Percentiles rank a stretch among this genome's conserved stretches.
These are phyloP conservation scores for Poteriospumella lacustris DNA, from an alignment of 108 stramenopile genomes.

Conservation along the genomic window DNA sequence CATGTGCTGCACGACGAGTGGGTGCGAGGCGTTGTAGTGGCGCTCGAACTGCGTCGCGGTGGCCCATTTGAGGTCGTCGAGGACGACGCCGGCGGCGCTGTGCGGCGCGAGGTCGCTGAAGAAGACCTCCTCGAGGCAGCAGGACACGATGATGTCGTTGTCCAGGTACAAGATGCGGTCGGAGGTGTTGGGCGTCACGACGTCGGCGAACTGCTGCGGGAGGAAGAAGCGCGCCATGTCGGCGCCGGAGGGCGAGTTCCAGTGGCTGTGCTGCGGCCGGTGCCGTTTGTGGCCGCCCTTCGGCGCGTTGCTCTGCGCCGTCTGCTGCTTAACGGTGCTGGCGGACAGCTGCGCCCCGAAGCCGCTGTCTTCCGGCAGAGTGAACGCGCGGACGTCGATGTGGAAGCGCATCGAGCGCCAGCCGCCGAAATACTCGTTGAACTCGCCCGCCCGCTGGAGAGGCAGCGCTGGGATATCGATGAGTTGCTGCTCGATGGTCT, in stretches of 20 bases:
- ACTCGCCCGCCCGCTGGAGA: too few species aligned
- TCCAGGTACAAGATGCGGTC: neutral
- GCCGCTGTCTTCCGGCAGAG: too few species aligned
- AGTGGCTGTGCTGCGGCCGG: neutral
- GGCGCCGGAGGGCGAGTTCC: conserved; percentile 2
- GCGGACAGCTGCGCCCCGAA: too few species aligned
- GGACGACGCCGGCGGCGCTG: neutral
- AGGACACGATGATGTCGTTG: neutral
- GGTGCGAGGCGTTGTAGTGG: conserved; percentile 14
- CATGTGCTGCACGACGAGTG: neutral
- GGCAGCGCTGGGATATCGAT: too few species aligned
- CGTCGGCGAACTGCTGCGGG: neutral
- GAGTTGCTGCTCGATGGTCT: too few species aligned
- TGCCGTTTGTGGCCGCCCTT: too few species aligned
- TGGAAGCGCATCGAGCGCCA: too few species aligned
- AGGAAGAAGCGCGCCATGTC: conserved; percentile 17
- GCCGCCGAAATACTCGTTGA: too few species aligned
- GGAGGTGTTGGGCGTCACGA: neutral
- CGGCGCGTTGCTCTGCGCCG: too few species aligned
- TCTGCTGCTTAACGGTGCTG: too few species aligned
- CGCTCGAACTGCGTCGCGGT: neutral
- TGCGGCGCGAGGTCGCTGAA: neutral
- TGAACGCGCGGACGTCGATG: too few species aligned
- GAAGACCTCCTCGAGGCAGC: conserved; percentile 2
- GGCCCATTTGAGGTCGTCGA: conserved; percentile 9